Base-by-base conservation (phyloP, 257 asterid species). In the Nicotiana sylvestris region DNA sequence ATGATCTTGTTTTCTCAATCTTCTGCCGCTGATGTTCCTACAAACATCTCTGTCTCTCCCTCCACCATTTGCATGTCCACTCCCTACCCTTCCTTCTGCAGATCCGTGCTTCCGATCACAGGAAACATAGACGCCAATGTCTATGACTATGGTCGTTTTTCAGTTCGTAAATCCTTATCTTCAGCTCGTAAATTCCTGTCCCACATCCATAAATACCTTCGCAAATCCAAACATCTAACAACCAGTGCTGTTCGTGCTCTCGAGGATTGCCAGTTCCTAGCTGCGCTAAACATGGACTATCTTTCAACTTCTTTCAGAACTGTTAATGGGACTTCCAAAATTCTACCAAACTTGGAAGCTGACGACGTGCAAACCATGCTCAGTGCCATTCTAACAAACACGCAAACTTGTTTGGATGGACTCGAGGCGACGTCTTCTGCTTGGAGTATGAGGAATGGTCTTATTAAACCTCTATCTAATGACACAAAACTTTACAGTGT, bases 321-420 rank as follows among this genome's bases (percentile, higher is more conserved):
- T 0, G 82, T 90, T 43, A 82, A 81, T 86, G 53, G 32, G 10
- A 89, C 88, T 4, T 86, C 90, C 21, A 78, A 77, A 46, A 81
- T 58, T 4, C 92, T 92, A 30, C 56, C 88, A 0, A 25, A 9
- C 2, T 43, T 29, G 5, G 58, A 86, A 32, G 91, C 91, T 5
- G 94, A 92, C 56, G 90, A 90, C 13, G 58, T 91, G 0, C 95
- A 92, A 29, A 88, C 97, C 1, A 81, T 88, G 78, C 92, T 92
- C 11, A 91, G 97, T n/a, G 97, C 92, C 4, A 87, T 85, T 35
- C 51, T 92, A 5, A 92, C 95, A 1, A 92, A 92, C 85, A 78
- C 91, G 1, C 90, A 91, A 10, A 92, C 95, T 1, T 92, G 95
- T 85, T 79, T 90, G 13, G 94, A 91, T 25, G 93, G 97, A 10